phyloP scores from a whole-genome alignment of 768 basidiomycete species.

The Dacryopinax spathularia region DNA sequence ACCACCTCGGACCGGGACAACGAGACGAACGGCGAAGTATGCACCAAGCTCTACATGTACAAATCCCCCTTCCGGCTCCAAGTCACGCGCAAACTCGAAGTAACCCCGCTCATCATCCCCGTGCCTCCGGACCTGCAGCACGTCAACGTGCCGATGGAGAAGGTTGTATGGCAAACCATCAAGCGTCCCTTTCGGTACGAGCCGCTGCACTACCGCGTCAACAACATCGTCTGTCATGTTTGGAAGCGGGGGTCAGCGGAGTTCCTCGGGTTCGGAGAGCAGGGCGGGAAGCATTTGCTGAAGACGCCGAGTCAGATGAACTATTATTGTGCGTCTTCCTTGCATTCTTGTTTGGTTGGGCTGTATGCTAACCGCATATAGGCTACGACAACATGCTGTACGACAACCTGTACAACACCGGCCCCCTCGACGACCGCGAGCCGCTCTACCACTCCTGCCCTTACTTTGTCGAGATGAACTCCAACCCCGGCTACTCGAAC shows the following conservation, averaged over 20 bases:
- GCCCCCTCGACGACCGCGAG: background rate
- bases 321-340: background rate
- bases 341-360: too few species aligned
- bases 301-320: background rate
- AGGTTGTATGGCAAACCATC: background rate
- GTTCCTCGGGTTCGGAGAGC: background rate
- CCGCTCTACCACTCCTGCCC: conserved; percentile 2
- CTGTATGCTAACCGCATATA: too few species aligned
- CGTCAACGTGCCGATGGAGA: background rate
- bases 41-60: background rate
- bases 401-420: background rate
- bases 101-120: background rate
- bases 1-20: background rate
- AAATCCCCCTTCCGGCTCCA: background rate
- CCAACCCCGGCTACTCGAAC: background rate
- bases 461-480: background rate
- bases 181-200: background rate
- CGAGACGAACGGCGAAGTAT: background rate
- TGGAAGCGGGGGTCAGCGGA: background rate
- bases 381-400: background rate
- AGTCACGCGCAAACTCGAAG: background rate
- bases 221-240: background rate
- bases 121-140: background rate
- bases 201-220: conserved; percentile 1
- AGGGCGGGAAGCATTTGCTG: conserved; percentile 1